Evolutionary conservation across 352 stramenopile genomes (phyloP), one percentile per base, ranked within the genome.

Genomic region (Phytophthora pseudosyringae): DNA sequence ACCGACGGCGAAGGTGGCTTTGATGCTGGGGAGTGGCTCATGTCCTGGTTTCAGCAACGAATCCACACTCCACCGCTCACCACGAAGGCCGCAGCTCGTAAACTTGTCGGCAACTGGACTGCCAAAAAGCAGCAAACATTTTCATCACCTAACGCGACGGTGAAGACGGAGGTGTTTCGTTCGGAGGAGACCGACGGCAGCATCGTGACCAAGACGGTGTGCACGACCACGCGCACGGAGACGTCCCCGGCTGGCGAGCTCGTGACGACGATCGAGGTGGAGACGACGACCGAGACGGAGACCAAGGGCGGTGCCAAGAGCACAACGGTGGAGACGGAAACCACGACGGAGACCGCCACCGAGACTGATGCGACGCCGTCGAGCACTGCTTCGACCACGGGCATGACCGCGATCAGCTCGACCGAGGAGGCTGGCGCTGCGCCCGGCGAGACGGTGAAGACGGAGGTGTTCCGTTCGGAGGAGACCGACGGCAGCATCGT

Each of bases 21-120:
- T 60, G 49, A 74, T 50, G 67, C 60, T 15, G 67, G 55, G 16
- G 60, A 74, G 0, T 74, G 67, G 67, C 55, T 74, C 21, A 70
- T 74, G 67, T 67, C 67, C 5, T 74, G 67, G 67, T 74, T 74
- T 26, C 40, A 61, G 1, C 54, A 56, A 32, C 29, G 28, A 21
- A 49, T 21, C 5, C 29, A 67, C 28, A 57, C 49, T n/a, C 53
- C 60, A n/a, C 60, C 60, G 12, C 49, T 74, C 1, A 74, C 67
- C 0, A 74, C 67, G 15, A 74, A 69, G n/a, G 67, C 59, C 6
- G 60, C 67, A 36, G 60, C 54, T 26, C 53, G 60, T 10, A 74
- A 74, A 38, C 33, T 70, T 32, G 2, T 70, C 13, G 28, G 31
- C n/a, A 58, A 74, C 12, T 74, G 67, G 67, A 43, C 48, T 16